Base-by-base conservation (phyloP, 176 grass and related monocot genomes). In the Miscanthus lutarioriparius region DNA sequence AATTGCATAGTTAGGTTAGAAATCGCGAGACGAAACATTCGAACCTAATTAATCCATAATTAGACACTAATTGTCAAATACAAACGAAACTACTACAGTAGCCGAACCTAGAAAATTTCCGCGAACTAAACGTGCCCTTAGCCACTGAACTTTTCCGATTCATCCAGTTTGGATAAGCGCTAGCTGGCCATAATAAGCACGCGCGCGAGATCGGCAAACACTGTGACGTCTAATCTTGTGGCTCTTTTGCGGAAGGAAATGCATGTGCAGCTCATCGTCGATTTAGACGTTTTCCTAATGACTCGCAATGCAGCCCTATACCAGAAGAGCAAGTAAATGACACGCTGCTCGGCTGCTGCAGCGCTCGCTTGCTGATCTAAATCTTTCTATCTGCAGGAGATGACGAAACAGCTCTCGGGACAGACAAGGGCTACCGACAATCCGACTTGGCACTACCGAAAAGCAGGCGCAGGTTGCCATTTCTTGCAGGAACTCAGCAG, bases 231-330 rank as follows among this genome's bases (percentile, higher is more conserved):
- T 76, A 23, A 68, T 45, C 26, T 30, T 33, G 11, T 58, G 37
- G 47, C 25, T 56, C 4, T 49, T 16, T 65, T 61, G 53, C 12
- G 72, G 41, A 5, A 70, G 38, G 48, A 32, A 12, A 82, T 54
- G 77, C 54, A 65, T 72, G 25, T 20, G 54, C 10, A n/a, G 5
- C 35, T 5, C 67, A 15, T 14, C 25, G 67, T 12, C 36, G 67
- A 90, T 86, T 54, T 86, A 0, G 78, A 86, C 88, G 6, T 72
- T 22, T 90, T 90, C 83, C 88, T 82, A 82, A 37, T 30, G 22
- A 68, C 25, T 22, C 33, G 25, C 15, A 22, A 15, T 26, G 15
- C 22, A 41, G 68, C 1, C 20, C 36, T 15, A 10, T 2, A 7
- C 14, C 35, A 26, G 51, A 74, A 17, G 32, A 26, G 66, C 16